These are phyloP conservation scores for Penicillium maclennaniae DNA, from an alignment of 495 filamentous ascomycete genomes.

Conservation along the genomic window DNA sequence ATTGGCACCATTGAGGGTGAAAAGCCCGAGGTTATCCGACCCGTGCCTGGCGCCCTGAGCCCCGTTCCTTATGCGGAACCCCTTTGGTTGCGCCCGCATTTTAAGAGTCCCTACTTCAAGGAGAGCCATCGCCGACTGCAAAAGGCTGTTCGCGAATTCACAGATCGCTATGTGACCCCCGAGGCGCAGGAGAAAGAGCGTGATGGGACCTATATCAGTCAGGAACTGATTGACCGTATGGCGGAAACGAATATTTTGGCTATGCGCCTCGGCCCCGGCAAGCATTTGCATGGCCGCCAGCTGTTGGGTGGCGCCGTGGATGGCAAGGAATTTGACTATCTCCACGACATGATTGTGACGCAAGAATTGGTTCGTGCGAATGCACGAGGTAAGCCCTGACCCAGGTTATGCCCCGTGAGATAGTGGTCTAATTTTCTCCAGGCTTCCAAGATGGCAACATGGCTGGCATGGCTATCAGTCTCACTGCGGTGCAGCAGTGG, in stretches of 20 bases:
- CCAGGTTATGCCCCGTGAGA: neutral
- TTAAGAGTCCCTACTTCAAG: constrained; percentile 80
- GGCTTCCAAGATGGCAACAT: constrained; percentile 56
- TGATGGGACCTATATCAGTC: constrained; percentile 68
- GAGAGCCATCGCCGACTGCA: constrained; percentile 70
- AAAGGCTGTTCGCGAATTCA: constrained; percentile 70
- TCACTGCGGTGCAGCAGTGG: constrained; percentile 80
- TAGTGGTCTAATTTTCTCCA: constrained; percentile 12
- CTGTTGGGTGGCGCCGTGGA: constrained; percentile 67
- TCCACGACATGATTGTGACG: constrained; percentile 73
- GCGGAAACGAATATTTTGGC: constrained; percentile 67
- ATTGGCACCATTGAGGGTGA: constrained; percentile 74
- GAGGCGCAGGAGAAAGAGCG: constrained; percentile 77
- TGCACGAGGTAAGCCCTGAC: constrained; percentile 49
- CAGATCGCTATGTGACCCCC: constrained; percentile 63
- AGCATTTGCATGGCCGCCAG: constrained; percentile 68
- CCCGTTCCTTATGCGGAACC: constrained; percentile 78
- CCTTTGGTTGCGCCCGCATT: constrained; percentile 72
- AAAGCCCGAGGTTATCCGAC: constrained; percentile 68
- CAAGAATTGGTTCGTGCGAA: constrained; percentile 72
- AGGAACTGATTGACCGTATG: constrained; percentile 77
- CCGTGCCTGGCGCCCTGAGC: constrained; percentile 65
- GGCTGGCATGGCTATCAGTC: constrained; percentile 79
- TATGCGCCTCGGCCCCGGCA: constrained; percentile 81
- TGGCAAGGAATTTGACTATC: constrained; percentile 82